phyloP scores from a whole-genome alignment of 2,329 filamentous ascomycete species.

The Aciculosporium take region DNA sequence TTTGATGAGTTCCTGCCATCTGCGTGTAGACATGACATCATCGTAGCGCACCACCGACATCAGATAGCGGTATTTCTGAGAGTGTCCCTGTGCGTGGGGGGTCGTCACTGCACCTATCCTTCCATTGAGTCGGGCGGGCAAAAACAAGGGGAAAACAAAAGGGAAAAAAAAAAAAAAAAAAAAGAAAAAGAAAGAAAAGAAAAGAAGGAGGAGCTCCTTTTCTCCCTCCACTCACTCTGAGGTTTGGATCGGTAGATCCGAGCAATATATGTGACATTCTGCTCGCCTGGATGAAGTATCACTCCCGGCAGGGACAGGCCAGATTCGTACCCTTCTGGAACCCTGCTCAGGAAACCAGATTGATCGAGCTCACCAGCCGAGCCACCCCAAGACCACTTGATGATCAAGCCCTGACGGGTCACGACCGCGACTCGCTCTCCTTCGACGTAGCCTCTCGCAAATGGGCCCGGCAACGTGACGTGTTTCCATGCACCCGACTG shows the following conservation, averaged over 20 bases:
- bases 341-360: not conserved
- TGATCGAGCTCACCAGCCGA: slow-evolving; percentile 9
- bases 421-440: slow-evolving; percentile 10
- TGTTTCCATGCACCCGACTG: slow-evolving; percentile 8
- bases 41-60: slow-evolving; percentile 4
- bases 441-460: slow-evolving; percentile 9
- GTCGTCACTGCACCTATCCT: not conserved
- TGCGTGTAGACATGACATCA: not conserved
- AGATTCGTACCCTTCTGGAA: not conserved
- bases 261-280: not conserved
- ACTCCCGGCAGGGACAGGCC: not conserved
- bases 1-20: slow-evolving; percentile 1
- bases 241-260: not conserved
- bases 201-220: no score
- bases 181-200: no score
- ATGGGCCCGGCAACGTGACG: slow-evolving; percentile 10
- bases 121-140: no score
- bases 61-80: not conserved
- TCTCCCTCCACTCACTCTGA: not conserved
- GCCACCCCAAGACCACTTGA: slow-evolving; percentile 12
- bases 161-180: no score
- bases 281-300: slow-evolving; percentile 2
- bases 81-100: not conserved
- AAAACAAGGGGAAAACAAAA: no score
- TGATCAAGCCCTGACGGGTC: slow-evolving; percentile 9